These are phyloP conservation scores for Setaria italica DNA, from an alignment of 202 grass and related monocot species.

Conservation along the genomic window DNA sequence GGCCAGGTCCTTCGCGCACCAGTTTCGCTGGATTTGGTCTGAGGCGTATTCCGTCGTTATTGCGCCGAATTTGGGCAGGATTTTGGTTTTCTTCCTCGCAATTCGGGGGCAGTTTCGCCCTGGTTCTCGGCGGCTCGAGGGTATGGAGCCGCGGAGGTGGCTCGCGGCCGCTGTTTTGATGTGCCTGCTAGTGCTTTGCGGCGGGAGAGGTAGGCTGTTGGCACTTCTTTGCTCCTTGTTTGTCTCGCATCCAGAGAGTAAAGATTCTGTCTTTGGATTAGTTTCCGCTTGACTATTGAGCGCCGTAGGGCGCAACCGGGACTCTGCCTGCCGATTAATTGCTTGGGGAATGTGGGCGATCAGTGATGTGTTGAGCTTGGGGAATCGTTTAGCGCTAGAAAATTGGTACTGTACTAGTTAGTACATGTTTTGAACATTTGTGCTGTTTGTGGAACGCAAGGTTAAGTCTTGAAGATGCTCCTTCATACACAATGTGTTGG, in stretches of 20 bases:
- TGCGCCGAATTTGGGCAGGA: not conserved
- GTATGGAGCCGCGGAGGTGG: slow-evolving; percentile 44
- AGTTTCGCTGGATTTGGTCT: not conserved
- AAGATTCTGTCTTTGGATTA: not conserved
- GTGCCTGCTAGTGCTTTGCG: slow-evolving; percentile 55
- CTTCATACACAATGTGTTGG: not conserved
- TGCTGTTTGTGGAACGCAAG: not conserved
- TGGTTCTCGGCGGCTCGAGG: not conserved
- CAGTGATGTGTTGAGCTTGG: not conserved
- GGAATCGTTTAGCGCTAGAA: not conserved
- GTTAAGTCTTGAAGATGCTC: not conserved
- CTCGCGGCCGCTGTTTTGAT: slow-evolving; percentile 50
- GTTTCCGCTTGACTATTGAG: not conserved
- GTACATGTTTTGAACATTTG: not conserved
- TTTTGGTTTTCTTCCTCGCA: not conserved
- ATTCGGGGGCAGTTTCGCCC: not conserved
- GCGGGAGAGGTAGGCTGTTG: slow-evolving; percentile 65
- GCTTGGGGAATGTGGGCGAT: slow-evolving; percentile 20
- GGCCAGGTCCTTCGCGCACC: not conserved
- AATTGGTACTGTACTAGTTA: not conserved
- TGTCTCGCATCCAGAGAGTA: not conserved
- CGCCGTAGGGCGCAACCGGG: not conserved
- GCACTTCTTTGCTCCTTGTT: not conserved
- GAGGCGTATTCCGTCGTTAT: slow-evolving; percentile 6
- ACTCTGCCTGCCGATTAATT: not conserved